Evolutionary conservation across 805 yeast genomes (phyloP), one percentile per base, ranked within the genome.

Genomic region (Pichia sporocuriosa): DNA sequence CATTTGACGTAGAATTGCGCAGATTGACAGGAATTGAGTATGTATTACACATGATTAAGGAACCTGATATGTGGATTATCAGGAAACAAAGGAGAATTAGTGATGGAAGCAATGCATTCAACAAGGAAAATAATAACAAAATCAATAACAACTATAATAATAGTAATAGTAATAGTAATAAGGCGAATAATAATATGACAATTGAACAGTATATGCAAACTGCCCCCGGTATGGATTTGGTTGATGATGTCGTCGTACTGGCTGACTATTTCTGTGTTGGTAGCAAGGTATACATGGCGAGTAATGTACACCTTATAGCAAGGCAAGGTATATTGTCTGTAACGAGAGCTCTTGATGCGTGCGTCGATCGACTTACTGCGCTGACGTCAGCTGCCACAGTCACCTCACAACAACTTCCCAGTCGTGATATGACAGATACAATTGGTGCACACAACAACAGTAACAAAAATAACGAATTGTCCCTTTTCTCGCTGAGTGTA

Each of bases 171-270:
- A n/a, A n/a, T n/a, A n/a, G n/a, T n/a, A n/a, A n/a, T n/a, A n/a
- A n/a, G n/a, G n/a, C n/a, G n/a, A n/a, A 85, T 3, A 71, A 90
- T 10, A 79, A 79, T 0, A 68, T 73, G 45, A 77, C 80, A 2
- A 67, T 87, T 32, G 96, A 89, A 51, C 97, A 96, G 0, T 95
- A 87, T 53, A 77, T 86, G 50, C 90, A 97, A 96, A 71, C 89
- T 21, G 75, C 89, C 9, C 97, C 90, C 57, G 66, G 77, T 35
- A 66, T 97, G 25, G 50, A 69, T 5, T 63, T 71, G 25, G 75
- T 79, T 6, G 66, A 67, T 11, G 73, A 70, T 26, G 72, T 73
- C 2, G 62, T 68, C 20, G 69, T 81, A 0, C 53, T 85, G 10
- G 78, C 85, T 23, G 94, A 87, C 49, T 90, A 84, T 62, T 90